Conservation (phyloP, 257 asterid species). For the Ilex aquifolium region DNA sequence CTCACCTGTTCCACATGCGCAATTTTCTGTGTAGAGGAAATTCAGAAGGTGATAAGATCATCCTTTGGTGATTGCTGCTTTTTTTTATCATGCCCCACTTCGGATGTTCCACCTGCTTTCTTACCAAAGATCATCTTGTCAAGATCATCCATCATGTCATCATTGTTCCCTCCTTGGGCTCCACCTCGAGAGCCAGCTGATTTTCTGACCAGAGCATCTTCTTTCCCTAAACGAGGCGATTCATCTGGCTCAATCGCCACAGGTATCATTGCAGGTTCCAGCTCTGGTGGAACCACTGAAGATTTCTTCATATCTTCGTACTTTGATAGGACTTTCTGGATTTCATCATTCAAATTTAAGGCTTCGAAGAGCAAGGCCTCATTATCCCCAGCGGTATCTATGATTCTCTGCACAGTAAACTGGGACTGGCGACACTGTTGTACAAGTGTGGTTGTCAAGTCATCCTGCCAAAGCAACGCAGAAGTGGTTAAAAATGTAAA, state of each 20-base stretch:
- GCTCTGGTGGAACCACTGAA: slow-evolving; percentile 42
- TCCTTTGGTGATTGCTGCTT: slow-evolving; percentile 64
- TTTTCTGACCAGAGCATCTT: slow-evolving; percentile 57
- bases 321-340: slow-evolving; percentile 73
- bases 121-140: slow-evolving; percentile 98
- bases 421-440: slow-evolving; percentile 83
- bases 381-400: slow-evolving; percentile 76
- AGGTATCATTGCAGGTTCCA: slow-evolving; percentile 91
- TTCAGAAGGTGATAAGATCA: slow-evolving; percentile 74
- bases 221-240: slow-evolving; percentile 56
- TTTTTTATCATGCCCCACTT: slow-evolving; percentile 42
- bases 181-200: slow-evolving; percentile 36
- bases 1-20: no score
- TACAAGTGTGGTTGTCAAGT: slow-evolving; percentile 64
- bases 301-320: slow-evolving; percentile 77
- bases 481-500: no score
- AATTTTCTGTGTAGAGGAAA: background rate
- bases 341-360: slow-evolving; percentile 82
- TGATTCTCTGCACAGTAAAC: slow-evolving; percentile 71
- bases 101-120: slow-evolving; percentile 62
- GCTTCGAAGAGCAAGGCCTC: slow-evolving; percentile 97
- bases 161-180: slow-evolving; percentile 50
- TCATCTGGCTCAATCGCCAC: slow-evolving; percentile 88
- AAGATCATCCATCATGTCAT: slow-evolving; percentile 88
- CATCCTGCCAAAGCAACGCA: slow-evolving; percentile 50